Evolutionary conservation across 495 filamentous ascomycete species (phyloP), one percentile per base, ranked within the genome.

Genomic region (Penicillium goetzii): DNA sequence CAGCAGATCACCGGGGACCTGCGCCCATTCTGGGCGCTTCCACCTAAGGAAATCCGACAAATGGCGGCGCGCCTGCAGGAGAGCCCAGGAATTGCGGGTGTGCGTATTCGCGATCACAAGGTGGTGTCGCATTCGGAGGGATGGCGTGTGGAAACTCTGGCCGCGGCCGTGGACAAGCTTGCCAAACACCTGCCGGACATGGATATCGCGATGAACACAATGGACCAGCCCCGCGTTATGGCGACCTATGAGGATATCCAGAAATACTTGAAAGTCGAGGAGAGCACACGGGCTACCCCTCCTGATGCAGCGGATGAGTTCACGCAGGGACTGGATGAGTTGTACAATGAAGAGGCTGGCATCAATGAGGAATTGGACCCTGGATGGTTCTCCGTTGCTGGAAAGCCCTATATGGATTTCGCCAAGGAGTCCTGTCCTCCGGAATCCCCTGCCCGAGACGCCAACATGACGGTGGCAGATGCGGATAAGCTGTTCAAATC

Each of bases 1-100:
- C 86, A 90, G 64, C 90, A 90, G 66, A 86, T 91, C 43, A 84
- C 86, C 64, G 86, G 88, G 59, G 89, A 92, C 69, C 70, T 90
- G 26, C 82, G 85, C 43, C 90, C 90, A 0, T 91, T 90, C 68
- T 92, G 90, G 88, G 88, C 82, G 1, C 63, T 90, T 19, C 71
- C 83, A 2, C 83, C 90, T 0, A 69, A 74, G 3, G 70, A 73
- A 10, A 84, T 91, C 34, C 84, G 90, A 12, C 77, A 71, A 43
- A 67, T 81, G 51, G 81, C 82, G 21, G 74, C 76, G 19, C 68
- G 66, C 55, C 65, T 75, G 10, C 71, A 83, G 38, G 76, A 84
- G 17, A 77, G 83, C 30, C 81, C 83, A 40, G 86, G 88, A 34
- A 84, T 90, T 25, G 65, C 76, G 19, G 80, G 74, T 6, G 83